Base-by-base conservation (phyloP, 768 basidiomycete genomes). In the Pisolithus orientalis region DNA sequence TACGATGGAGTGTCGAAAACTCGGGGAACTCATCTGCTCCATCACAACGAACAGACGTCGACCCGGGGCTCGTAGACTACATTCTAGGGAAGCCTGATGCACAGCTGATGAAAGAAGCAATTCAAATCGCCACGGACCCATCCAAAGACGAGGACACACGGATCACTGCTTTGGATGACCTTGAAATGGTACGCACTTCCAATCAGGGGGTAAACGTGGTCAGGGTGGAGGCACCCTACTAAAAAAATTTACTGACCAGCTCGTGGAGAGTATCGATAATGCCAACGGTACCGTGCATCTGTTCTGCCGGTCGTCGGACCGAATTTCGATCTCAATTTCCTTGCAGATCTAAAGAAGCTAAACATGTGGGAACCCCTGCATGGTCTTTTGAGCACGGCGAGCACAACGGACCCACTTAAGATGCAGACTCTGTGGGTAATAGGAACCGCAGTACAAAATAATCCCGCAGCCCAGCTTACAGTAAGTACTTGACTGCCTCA, bases 361-460 rank as follows among this genome's bases (percentile, higher is more conserved):
- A 75, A 80, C 42, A 80, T 95, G 67, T 94, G 92, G 93, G 77
- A 78, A 51, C 84, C 88, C 0, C 61, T 94, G 1, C 82, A 91
- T 39, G 62, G 66, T 6, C 73, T 94, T n/a, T 63, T 90, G 37
- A 75, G 72, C 7, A 73, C 79, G 4, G 66, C 80, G 6, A 64
- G 71, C 0, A 76, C 82, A 2, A 76, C 85, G 0, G 76, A 80
- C n/a, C 72, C 72, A 27, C 75, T 94, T 25, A 83, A 80, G 59
- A 70, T 76, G 54, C 83, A 88, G 54, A 79, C 82, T 0, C 69
- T 94, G 9, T 95, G 93, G 93, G 83, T 94, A 0, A 77, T 90
- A 25, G 93, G 93, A 6, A 95, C 93, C 0, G 90, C 93, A 0
- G 62, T 94, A 5, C 91, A 94, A 65, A 94, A 95, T 60, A 95